These are phyloP conservation scores for Fusarium hostae DNA, from an alignment of 2,329 filamentous ascomycete species.

Conservation along the genomic window DNA sequence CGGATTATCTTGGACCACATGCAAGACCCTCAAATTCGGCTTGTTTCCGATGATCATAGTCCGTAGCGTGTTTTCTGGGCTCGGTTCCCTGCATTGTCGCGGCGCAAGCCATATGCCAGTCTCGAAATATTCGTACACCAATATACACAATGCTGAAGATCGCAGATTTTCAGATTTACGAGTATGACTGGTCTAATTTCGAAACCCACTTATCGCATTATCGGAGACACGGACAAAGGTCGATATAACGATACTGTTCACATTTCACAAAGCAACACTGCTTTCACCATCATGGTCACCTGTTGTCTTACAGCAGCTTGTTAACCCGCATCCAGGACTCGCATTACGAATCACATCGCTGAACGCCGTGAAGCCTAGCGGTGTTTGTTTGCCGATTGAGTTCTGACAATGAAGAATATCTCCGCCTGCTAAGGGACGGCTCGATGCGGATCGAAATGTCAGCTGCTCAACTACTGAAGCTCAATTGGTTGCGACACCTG, in stretches of 20 bases:
- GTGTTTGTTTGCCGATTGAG: not conserved
- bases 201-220: not conserved
- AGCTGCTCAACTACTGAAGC: conserved; percentile 6
- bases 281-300: not conserved
- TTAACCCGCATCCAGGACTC: not conserved
- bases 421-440: not conserved
- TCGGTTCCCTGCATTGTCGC: not conserved
- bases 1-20: not conserved
- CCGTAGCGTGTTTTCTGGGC: not conserved
- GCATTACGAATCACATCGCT: not conserved
- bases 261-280: not conserved
- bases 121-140: not conserved
- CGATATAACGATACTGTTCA: not conserved
- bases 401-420: not conserved
- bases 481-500: conserved; percentile 13
- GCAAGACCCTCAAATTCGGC: conserved; percentile 5
- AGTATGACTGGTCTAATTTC: not conserved
- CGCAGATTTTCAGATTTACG: not conserved
- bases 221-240: not conserved
- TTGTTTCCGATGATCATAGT: conserved; percentile 4
- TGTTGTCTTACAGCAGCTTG: not conserved
- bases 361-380: not conserved
- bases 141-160: not conserved
- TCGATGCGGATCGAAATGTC: not conserved
- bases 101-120: conserved; percentile 7